Base-by-base conservation (phyloP, 2,329 filamentous ascomycete species). In the Aureobasidium sp. region DNA sequence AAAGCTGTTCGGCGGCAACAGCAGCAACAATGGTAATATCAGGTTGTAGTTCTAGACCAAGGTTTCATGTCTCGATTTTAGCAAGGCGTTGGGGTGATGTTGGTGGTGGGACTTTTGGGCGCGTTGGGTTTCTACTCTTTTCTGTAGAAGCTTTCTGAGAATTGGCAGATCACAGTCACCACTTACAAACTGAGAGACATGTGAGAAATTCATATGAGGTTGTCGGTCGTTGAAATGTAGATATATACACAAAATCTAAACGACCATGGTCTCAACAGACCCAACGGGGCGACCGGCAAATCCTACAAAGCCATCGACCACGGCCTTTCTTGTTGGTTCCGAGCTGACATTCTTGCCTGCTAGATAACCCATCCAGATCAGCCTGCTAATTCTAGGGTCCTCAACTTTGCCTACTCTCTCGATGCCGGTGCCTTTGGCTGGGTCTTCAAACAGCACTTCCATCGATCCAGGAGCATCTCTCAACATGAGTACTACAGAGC, bases 311-410 rank as follows among this genome's bases (percentile, higher is more conserved):
- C 94, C 94, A 52, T 95, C 86, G 3, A 96, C 88, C 56, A 99
- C 88, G 68, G 84, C 95, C 75, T 85, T 81, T 67, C 93, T 83
- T 17, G 92, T 90, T 2, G 82, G 80, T 73, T 96, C 91, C 66
- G 90, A 95, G 34, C 92, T 92, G 10, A 97, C 92, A 69, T 87
- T 91, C 73, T 85, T 88, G 0, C 94, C 94, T 5, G 85, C 90
- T 36, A 99, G 79, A 75, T 96, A 99, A 67, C 92, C 88, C 71
- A 97, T 76, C 93, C 93, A 97, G 26, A 97, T 77, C 64, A 93
- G 77, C 63, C 89, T 84, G 62, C 88, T 88, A 13, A 99, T 79
- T 60, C 93, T 81, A 77, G 94, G 89, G 71, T 97, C 94, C 0
- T 75, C 69, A 0, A 97, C 85, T 0, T 81, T 78, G 1, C 94